Evolutionary conservation across 169 alveolate species (phyloP), one percentile per base, ranked within the genome.

Genomic region (Babesia divergens): DNA sequence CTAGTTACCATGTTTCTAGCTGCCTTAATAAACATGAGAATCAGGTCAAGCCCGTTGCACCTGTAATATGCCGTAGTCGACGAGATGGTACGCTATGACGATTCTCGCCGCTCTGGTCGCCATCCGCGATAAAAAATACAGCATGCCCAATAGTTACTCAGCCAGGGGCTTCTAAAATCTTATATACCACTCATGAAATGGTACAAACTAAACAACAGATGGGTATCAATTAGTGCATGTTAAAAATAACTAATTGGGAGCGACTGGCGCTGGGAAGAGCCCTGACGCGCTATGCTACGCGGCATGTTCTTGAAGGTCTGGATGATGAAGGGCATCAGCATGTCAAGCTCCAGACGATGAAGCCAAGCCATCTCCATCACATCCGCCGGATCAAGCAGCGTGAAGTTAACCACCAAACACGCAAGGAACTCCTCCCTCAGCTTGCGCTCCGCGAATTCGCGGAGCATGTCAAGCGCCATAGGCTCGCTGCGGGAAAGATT

Each of bases 301-400:
- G 93, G 77, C 38, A 89, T 74, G 53, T 90, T 95, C 28, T 94
- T 80, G 64, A 92, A 72, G 37, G 89, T 93, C 87, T 96, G 98
- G 43, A 96, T 96, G 90, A 97, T 93, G 90, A 91, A 97, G 9
- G 99, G 99, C 98, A 97, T 95, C 34, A 95, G 92, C 76, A 93
- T 93, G 82, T 97, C 99, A 69, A 49, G 55, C 13, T 91, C 88
- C 67, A 94, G 93, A 35, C 96, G 96, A 85, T 94, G 92, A 69
- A 97, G 89, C 99, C 99, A 98, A 5, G 99, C 99, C 56, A 95
- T 86, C 93, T 98, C 99, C 92, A 97, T 88, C 13, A 97, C 98
- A 26, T 95, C 94, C 70, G 97, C 99, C 11, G 99, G 99, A 79
- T 95, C 96, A 38, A 98, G 83, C 31, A 96, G 91, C 66, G 95